Base-by-base conservation (phyloP, 1,284 basidiomycete genomes). In the Farysia itapuensis region DNA sequence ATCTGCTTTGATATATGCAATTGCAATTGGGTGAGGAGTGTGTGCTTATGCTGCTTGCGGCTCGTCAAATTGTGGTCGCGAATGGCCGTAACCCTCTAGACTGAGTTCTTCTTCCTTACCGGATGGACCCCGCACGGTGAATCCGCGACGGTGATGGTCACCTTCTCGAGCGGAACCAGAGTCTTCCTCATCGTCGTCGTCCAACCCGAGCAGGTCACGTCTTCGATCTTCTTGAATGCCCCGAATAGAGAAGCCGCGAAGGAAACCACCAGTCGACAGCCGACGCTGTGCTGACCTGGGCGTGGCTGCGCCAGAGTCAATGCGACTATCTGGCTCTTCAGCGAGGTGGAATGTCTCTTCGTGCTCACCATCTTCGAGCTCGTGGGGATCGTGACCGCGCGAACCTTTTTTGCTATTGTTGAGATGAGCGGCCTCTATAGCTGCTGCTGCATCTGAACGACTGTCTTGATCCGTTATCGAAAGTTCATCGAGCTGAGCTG, bases 181-280 rank as follows among this genome's bases (percentile, higher is more conserved):
- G 16, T 23, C 31, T 15, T 37, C 33, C 4, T 20, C 9, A 18
- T 36, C 52, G 20, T 51, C 43, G 8, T 31, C 44, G 23, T 58
- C 60, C 26, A 64, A 24, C 12, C 66, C 67, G 12, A 67, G 40
- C 12, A 67, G 21, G n/a, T 64, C 42, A 16, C 57, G 51, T 21
- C 64, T 45, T 2, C 68, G 46, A 8, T 57, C 53, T 25, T 67
- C 59, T 31, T 71, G 66, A 29, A 71, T 69, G n/a, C 49, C 54
- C 30, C 56, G 35, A 22, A 67, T 31, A 4, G 54, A 53, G 3
- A 49, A 23, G 14, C 57, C 53, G 2, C 46, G 35, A 37, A 68
- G 42, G 43, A 69, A 71, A 11, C 64, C 44, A n/a, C 68, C 68
- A 3, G 68, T 71, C 4, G 68, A 71, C 39, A 66, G 32, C 15